Base-by-base conservation (phyloP, 2,329 filamentous ascomycete species). In the Sporothrix brunneoviolacea region DNA sequence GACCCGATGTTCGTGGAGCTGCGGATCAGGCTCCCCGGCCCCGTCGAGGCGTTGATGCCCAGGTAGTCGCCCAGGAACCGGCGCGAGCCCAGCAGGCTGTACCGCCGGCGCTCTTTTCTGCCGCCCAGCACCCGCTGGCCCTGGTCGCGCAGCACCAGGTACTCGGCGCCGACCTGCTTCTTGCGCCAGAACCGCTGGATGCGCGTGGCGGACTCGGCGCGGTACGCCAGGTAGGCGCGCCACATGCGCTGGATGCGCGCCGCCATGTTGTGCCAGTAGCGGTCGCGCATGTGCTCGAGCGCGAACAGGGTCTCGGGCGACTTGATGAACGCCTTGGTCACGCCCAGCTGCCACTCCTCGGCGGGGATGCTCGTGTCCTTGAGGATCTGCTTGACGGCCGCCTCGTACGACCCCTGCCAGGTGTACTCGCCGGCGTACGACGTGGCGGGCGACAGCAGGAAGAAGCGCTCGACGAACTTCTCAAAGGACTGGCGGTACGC, bases 251-350 rank as follows among this genome's bases (percentile, higher is more conserved):
- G 93, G 53, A 98, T 97, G 53, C 93, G 83, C 54, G 91, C 95
- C 4, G 93, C 93, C 93, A 98, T 97, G 70, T 97, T 98, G 69
- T 97, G 91, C 91, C 91, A 97, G 69, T 97, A 98, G 51, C 88
- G 79, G 65, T 98, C 93, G 64, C 93, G 82, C 91, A 98, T 97
- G 52, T 94, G 91, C 68, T 98, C 93, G 10, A 98, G 74, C 3
- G 93, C 93, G 63, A 98, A 98, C 2, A 98, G 73, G 0, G 93
- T 98, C 68, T 98, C 93, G 0, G 93, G 93, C 0, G 93, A 91
- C 69, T 98, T 97, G 73, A 98, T 95, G 63, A 98, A 98, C 4
- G 90, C 91, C 69, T 97, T 98, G 1, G 88, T 91, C 5, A 93
- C 87, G 70, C 93, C 93, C 77, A 98, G 87, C 68, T 98, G 93